These are phyloP conservation scores for Kodamaea alishanica DNA, from an alignment of 1,139 yeast species.

Conservation along the genomic window DNA sequence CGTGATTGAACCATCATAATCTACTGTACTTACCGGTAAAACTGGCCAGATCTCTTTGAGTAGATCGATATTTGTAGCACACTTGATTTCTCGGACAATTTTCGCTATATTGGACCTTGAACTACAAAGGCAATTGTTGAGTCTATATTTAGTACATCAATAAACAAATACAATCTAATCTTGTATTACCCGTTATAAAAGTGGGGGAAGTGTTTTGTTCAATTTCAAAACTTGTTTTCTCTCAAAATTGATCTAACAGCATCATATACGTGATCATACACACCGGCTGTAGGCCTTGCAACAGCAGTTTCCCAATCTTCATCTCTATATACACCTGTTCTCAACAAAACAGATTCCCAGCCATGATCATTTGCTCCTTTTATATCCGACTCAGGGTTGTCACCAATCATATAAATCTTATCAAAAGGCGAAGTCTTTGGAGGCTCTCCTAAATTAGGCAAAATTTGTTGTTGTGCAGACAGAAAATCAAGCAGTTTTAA, in stretches of 20 bases:
- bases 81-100: no score
- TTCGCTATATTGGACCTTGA: no score
- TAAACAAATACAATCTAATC: no score
- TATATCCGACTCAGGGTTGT: slow-evolving; percentile 90
- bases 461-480: slow-evolving; percentile 19
- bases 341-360: slow-evolving; percentile 80
- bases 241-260: slow-evolving; percentile 37
- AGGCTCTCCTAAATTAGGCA: slow-evolving; percentile 36
- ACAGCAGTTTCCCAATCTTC: slow-evolving; percentile 47
- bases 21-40: no score
- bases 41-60: no score
- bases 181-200: no score
- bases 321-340: slow-evolving; percentile 83
- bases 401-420: slow-evolving; percentile 89
- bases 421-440: slow-evolving; percentile 45
- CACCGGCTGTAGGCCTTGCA: slow-evolving; percentile 47
- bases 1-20: no score
- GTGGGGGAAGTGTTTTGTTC: no score
- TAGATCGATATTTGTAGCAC: no score
- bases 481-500: slow-evolving; percentile 28
- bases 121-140: no score
- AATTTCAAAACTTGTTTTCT: neutral
- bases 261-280: slow-evolving; percentile 46
- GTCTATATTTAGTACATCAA: no score
- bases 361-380: slow-evolving; percentile 84